Evolutionary conservation across 1,284 basidiomycete species (phyloP).

Genomic region (Naganishia cerealis): DNA sequence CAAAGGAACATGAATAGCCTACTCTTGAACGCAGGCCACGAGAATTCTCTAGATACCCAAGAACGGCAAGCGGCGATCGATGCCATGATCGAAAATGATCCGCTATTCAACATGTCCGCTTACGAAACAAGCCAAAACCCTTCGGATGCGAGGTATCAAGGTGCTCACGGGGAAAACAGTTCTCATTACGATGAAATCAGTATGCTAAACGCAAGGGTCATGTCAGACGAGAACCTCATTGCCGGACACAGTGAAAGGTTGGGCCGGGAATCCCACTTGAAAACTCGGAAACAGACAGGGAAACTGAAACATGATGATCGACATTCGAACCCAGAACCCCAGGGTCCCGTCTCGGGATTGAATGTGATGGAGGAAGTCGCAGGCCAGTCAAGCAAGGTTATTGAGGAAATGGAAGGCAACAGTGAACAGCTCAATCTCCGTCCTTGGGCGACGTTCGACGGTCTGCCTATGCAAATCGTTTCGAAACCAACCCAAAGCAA

Average conservation of each 20-base stretch:
- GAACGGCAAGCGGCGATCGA: slow-evolving; percentile 25
- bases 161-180: slow-evolving; percentile 1
- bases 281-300: background rate
- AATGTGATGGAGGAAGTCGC: background rate
- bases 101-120: slow-evolving; percentile 15
- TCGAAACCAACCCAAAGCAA: slow-evolving; percentile 83
- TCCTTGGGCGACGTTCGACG: slow-evolving; percentile 86
- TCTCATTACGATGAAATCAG: slow-evolving; percentile 8
- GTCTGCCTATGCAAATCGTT: slow-evolving; percentile 86
- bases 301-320: background rate
- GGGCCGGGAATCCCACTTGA: background rate
- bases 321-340: background rate
- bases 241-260: background rate
- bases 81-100: slow-evolving; percentile 24
- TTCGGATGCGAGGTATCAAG: background rate
- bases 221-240: background rate
- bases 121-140: background rate
- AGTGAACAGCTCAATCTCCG: slow-evolving; percentile 20
- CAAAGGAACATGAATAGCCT: slow-evolving; percentile 20
- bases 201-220: background rate
- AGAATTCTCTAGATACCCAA: slow-evolving; percentile 14
- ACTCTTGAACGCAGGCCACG: background rate
- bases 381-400: slow-evolving; percentile 25
- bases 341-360: background rate
- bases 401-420: slow-evolving; percentile 30